Conservation (phyloP, 768 basidiomycete genomes). For the Pleurotus tuber-regium region DNA sequence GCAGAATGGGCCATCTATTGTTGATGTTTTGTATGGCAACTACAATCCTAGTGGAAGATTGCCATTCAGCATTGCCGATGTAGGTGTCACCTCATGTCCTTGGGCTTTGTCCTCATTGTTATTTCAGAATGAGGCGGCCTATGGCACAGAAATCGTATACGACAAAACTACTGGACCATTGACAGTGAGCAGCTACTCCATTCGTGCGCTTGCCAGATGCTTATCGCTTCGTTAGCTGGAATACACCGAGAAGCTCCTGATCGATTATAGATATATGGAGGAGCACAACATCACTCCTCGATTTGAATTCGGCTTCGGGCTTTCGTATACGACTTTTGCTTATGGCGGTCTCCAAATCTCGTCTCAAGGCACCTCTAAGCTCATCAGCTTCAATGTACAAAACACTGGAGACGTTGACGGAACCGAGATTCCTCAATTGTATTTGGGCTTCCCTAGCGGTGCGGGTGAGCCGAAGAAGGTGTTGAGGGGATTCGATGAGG, state of each 20-base stretch:
- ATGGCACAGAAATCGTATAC: not conserved
- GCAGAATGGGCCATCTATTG: constrained; percentile 67
- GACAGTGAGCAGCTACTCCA: constrained; percentile 5
- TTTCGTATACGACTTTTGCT: constrained; percentile 81
- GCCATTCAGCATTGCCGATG: constrained; percentile 73
- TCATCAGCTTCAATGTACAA: constrained; percentile 58
- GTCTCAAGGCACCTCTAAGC: constrained; percentile 35
- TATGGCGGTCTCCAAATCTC: constrained; percentile 58
- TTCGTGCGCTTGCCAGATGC: not conserved
- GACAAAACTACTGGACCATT: constrained; percentile 17
- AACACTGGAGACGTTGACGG: constrained; percentile 66
- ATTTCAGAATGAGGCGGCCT: not conserved
- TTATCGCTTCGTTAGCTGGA: not conserved
- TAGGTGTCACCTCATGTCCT: not conserved
- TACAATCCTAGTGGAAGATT: constrained; percentile 63
- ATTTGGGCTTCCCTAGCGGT: constrained; percentile 61
- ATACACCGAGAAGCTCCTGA: constrained; percentile 28
- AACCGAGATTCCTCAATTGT: constrained; percentile 70
- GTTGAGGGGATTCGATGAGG: constrained; percentile 66
- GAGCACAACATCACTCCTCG: constrained; percentile 73
- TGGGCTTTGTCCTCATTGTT: not conserved
- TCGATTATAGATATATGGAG: constrained; percentile 28
- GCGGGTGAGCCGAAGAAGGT: constrained; percentile 71
- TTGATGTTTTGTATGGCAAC: constrained; percentile 67
- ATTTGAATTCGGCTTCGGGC: constrained; percentile 87